Conservation (phyloP, 2,329 filamentous ascomycete species). For the Gyromitra esculenta region DNA sequence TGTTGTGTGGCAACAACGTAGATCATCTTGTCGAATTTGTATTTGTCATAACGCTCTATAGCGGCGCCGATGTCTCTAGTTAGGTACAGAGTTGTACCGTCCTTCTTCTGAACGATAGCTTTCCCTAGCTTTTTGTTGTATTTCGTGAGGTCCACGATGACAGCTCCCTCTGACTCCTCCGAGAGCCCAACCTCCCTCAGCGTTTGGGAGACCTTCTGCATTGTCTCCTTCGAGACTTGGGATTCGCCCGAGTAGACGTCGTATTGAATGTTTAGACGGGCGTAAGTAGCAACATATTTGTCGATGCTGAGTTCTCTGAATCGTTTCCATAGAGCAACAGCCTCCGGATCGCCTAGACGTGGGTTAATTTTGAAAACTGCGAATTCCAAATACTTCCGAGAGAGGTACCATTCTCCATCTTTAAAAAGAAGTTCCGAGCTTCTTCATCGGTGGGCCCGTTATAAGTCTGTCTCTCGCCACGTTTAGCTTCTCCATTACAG, state of each 20-base stretch:
- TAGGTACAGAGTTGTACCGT: conserved; percentile 79
- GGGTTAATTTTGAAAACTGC: neutral
- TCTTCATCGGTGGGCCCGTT: conserved; percentile 71
- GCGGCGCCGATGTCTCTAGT: conserved; percentile 81
- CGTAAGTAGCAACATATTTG: conserved; percentile 74
- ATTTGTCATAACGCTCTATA: conserved; percentile 70
- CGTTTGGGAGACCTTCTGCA: conserved; percentile 71
- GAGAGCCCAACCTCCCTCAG: conserved; percentile 73
- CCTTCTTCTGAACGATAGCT: conserved; percentile 76
- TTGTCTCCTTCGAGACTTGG: conserved; percentile 73
- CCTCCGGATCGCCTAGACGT: conserved; percentile 65
- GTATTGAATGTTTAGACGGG: conserved; percentile 75
- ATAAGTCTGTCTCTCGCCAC: conserved; percentile 60
- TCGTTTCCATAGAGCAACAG: conserved; percentile 71
- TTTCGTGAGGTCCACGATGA: conserved; percentile 76
- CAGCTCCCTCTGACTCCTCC: conserved; percentile 76
- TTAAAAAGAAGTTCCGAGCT: conserved; percentile 76
- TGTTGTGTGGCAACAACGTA: conserved; percentile 79
- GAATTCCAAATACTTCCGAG: neutral
- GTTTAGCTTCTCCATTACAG: conserved; percentile 53
- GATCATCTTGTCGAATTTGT: conserved; percentile 79
- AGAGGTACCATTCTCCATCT: conserved; percentile 69
- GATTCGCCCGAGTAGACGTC: conserved; percentile 79
- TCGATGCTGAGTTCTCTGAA: conserved; percentile 75
- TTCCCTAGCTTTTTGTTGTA: conserved; percentile 75